Percentiles rank a stretch among this genome's conserved stretches.
These are phyloP conservation scores for Cetradonia linearis DNA, from an alignment of 495 filamentous ascomycete species.

Conservation along the genomic window DNA sequence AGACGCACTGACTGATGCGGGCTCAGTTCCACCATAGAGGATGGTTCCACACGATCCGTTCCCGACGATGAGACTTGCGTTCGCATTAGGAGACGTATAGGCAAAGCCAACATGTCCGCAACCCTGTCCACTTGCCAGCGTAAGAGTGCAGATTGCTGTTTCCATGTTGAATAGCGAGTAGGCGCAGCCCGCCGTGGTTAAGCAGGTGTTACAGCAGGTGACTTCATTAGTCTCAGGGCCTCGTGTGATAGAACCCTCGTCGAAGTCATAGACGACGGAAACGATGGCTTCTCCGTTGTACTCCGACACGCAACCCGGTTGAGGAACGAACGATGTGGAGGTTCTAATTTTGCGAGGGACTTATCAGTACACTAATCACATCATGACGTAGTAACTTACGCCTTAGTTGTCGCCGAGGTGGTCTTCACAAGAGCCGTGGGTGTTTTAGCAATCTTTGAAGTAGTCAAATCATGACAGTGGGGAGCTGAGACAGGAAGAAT, in stretches of 20 bases:
- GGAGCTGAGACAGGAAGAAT: background rate
- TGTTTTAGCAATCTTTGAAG: background rate
- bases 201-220: background rate
- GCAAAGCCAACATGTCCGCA: background rate
- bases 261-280: background rate
- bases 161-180: background rate
- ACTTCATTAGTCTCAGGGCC: background rate
- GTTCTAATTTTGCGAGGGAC: background rate
- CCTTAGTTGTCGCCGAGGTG: background rate
- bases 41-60: background rate
- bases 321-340: background rate
- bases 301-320: background rate
- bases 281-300: background rate
- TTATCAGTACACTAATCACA: background rate
- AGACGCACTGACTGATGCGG: background rate
- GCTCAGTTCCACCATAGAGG: background rate
- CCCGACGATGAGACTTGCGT: background rate
- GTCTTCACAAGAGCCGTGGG: background rate
- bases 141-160: background rate
- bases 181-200: background rate
- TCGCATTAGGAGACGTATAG: background rate
- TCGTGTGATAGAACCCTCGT: background rate
- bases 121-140: background rate
- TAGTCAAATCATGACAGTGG: background rate
- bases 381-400: background rate